Base-by-base conservation (phyloP, 2,329 filamentous ascomycete genomes). In the Sclerotinia subarctica region DNA sequence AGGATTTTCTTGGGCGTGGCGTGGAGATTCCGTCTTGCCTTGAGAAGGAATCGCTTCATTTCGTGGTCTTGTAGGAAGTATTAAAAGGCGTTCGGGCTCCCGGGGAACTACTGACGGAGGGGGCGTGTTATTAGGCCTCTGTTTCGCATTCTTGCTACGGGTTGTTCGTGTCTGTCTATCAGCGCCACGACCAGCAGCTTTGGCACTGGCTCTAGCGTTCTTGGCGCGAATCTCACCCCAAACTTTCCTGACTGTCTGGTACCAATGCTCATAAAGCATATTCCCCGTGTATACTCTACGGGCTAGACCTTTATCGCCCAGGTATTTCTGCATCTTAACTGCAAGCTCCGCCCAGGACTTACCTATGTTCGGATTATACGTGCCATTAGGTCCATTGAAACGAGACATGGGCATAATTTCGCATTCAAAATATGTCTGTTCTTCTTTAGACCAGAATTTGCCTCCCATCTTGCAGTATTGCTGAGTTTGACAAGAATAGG, bases 231-330 rank as follows among this genome's bases (percentile, higher is more conserved):
- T 19, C 0, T 21, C 44, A 0, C 24, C 54, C 64, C 64, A 66
- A n/a, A 15, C 5, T 7, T 42, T 38, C 15, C 24, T 42, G 35
- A 70, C 67, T 42, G 68, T 69, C 21, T 72, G 69, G 17, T 70
- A 71, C 26, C 46, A 72, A 46, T 69, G 69, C 56, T 70, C 69
- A 32, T 69, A 72, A 0, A 72, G 32, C 35, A 68, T 59, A 5
- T 54, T 58, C 8, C 10, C 32, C 15, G 52, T 68, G 35, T 70
- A 69, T 13, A 19, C 10, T 26, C 68, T 63, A 29, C 65, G 56
- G 13, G 24, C 29, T 5, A 62, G 2, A 4, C 58, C 59, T 21
- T n/a, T 24, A 1, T 11, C 5, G 21, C 65, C 57, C 68, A 72
- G 62, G 5, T 29, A 54, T n/a, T 2, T 10, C 29, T 72, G 69